Evolutionary conservation across 1,139 yeast genomes (phyloP).

Genomic region (Suhomyces wounanorum): DNA sequence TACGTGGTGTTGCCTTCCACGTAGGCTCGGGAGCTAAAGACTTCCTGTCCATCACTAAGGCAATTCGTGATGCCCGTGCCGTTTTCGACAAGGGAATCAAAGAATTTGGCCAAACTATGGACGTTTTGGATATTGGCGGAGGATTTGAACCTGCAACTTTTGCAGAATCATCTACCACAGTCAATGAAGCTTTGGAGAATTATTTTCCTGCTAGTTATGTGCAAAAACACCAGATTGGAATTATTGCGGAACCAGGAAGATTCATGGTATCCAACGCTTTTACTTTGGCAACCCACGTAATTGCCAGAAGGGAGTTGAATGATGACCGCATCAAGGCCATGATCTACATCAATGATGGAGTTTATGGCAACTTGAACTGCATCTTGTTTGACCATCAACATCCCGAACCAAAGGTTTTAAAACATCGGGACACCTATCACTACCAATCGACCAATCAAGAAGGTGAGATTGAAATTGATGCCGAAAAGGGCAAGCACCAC

Average conservation of each 20-base stretch:
- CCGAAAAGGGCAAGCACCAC: constrained; percentile 27
- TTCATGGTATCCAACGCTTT: constrained; percentile 85
- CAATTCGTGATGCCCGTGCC: constrained; percentile 67
- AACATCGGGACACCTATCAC: constrained; percentile 52
- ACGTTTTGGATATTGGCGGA: constrained; percentile 85
- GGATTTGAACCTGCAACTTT: constrained; percentile 80
- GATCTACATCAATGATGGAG: constrained; percentile 90
- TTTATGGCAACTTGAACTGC: constrained; percentile 93
- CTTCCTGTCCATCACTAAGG: constrained; percentile 64
- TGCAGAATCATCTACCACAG: constrained; percentile 57
- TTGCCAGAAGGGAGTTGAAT: constrained; percentile 68
- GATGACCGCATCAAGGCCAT: constrained; percentile 44
- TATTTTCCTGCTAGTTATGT: constrained; percentile 53
- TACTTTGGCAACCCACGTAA: constrained; percentile 80
- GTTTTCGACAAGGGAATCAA: constrained; percentile 65
- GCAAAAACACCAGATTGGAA: constrained; percentile 39
- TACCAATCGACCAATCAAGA: constrained; percentile 32
- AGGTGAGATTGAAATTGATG: constrained; percentile 22
- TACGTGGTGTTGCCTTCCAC: constrained; percentile 91
- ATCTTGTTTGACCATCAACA: constrained; percentile 88
- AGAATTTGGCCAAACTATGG: constrained; percentile 38
- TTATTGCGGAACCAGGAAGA: constrained; percentile 95
- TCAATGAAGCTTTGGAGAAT: constrained; percentile 56
- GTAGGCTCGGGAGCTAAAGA: constrained; percentile 94
- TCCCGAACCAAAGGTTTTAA: constrained; percentile 69